These are phyloP conservation scores for Nigrograna mackinnonii DNA, from an alignment of 2,329 filamentous ascomycete species.

Conservation along the genomic window DNA sequence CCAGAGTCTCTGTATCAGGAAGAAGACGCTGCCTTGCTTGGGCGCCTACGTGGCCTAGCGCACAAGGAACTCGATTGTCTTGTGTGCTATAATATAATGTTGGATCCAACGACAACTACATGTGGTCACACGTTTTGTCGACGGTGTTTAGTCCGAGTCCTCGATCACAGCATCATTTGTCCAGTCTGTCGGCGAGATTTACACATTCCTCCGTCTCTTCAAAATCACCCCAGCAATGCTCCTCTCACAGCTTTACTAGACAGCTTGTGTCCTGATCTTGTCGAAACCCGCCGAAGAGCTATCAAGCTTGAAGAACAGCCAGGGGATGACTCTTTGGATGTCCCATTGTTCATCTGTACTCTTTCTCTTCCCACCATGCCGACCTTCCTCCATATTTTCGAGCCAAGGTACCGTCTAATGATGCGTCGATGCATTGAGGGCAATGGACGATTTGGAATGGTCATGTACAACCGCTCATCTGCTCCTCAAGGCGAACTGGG, in stretches of 20 bases:
- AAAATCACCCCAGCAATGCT: conserved; percentile 62
- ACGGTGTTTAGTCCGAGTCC: conserved; percentile 72
- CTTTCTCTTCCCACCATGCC: conserved; percentile 80
- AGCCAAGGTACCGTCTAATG: conserved; percentile 91
- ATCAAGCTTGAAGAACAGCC: conserved; percentile 62
- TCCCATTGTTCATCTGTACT: conserved; percentile 77
- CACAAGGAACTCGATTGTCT: conserved; percentile 82
- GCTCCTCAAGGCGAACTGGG: conserved; percentile 58
- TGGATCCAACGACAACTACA: conserved; percentile 80
- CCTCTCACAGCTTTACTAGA: conserved; percentile 66
- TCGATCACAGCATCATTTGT: conserved; percentile 78
- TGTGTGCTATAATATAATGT: conserved; percentile 80
- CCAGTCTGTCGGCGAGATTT: conserved; percentile 77
- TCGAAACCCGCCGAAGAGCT: conserved; percentile 61
- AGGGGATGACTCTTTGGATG: conserved; percentile 59
- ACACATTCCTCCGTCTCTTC: conserved; percentile 54
- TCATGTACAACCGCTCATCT: conserved; percentile 66
- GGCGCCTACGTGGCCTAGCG: conserved; percentile 61
- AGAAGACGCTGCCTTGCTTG: conserved; percentile 55
- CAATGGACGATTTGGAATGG: conserved; percentile 81
- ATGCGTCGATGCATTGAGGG: conserved; percentile 76
- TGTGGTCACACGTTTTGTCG: conserved; percentile 93
- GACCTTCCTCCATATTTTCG: conserved; percentile 88
- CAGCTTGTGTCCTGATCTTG: conserved; percentile 67
- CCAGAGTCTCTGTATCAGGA: conserved; percentile 39